These are phyloP conservation scores for Trypanosoma cruzi DNA, from an alignment of 208 protist genomes.

Conservation along the genomic window DNA sequence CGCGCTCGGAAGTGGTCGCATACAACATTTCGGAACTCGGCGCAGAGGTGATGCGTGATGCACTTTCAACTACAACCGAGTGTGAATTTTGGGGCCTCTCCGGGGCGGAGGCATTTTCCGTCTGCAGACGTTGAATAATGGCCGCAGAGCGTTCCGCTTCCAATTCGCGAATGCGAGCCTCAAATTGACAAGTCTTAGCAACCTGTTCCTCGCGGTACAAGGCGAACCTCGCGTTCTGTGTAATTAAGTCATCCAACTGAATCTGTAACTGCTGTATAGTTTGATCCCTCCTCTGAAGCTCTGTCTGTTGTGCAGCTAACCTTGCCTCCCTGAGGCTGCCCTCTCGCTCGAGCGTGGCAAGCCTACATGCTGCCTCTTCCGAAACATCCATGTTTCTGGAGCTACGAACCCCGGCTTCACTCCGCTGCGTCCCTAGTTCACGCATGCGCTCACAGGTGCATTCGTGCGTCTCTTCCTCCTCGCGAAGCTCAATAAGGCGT, in stretches of 20 bases:
- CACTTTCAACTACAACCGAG: background rate
- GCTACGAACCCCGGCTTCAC: conserved; percentile 19
- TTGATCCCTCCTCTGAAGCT: conserved; percentile 6
- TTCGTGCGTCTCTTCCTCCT: conserved; percentile 40
- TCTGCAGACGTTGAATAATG: background rate
- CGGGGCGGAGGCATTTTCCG: background rate
- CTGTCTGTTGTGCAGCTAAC: conserved; percentile 1
- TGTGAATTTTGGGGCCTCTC: background rate
- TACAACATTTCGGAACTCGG: conserved; percentile 14
- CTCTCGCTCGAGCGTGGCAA: conserved; percentile 9
- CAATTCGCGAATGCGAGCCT: conserved; percentile 21
- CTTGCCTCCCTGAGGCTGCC: background rate
- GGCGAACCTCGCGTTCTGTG: conserved; percentile 21
- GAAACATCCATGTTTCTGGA: background rate
- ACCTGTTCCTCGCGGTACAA: conserved; percentile 21
- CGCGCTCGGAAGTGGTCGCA: conserved; percentile 16
- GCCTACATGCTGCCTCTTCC: background rate
- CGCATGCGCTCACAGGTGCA: conserved; percentile 23
- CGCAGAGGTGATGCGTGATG: background rate
- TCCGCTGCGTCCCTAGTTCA: background rate
- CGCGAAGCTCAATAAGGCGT: conserved; percentile 27
- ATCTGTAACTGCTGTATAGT: conserved; percentile 15
- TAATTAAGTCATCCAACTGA: conserved; percentile 21
- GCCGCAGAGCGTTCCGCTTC: conserved; percentile 12
- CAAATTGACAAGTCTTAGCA: conserved; percentile 9